A percentile compares a stretch with the other conserved stretches of the same genome.
phyloP scores from a whole-genome alignment of 1,139 yeast genomes.

The Yamadazyma jaroonii region DNA sequence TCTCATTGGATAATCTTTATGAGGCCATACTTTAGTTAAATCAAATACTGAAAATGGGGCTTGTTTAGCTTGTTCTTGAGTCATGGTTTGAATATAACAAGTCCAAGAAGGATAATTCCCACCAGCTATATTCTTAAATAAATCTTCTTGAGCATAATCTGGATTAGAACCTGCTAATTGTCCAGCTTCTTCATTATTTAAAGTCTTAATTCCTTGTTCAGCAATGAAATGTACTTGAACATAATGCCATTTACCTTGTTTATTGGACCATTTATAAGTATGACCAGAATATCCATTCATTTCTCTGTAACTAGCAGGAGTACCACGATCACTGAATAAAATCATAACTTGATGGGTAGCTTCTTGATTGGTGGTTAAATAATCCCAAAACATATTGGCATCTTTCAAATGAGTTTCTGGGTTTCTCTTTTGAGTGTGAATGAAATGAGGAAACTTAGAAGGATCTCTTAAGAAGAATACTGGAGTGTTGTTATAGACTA shows the following conservation, averaged over 20 bases:
- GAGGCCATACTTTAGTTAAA: slow-evolving; percentile 80
- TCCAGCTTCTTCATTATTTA: slow-evolving; percentile 58
- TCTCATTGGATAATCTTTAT: slow-evolving; percentile 70
- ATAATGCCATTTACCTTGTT: slow-evolving; percentile 63
- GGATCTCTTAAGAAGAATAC: slow-evolving; percentile 86
- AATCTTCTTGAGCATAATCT: slow-evolving; percentile 62
- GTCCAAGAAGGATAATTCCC: slow-evolving; percentile 67
- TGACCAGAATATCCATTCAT: slow-evolving; percentile 77
- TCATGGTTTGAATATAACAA: slow-evolving; percentile 64
- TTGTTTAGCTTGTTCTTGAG: slow-evolving; percentile 58
- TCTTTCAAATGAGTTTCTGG: slow-evolving; percentile 84
- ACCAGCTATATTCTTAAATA: slow-evolving; percentile 57
- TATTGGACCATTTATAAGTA: slow-evolving; percentile 66
- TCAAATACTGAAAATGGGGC: slow-evolving; percentile 66
- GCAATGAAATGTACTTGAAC: slow-evolving; percentile 62
- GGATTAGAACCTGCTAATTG: slow-evolving; percentile 60
- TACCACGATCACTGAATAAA: slow-evolving; percentile 66
- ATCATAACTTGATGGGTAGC: slow-evolving; percentile 62
- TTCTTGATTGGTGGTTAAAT: slow-evolving; percentile 59
- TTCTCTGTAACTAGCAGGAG: slow-evolving; percentile 61
- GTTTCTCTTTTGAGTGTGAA: slow-evolving; percentile 80
- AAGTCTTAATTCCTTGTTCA: slow-evolving; percentile 59
- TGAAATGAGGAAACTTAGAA: slow-evolving; percentile 81
- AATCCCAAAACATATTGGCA: slow-evolving; percentile 73
- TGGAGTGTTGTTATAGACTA: slow-evolving; percentile 89